Evolutionary conservation across 2,329 filamentous ascomycete genomes (phyloP).

Genomic region (Phoma sp.): DNA sequence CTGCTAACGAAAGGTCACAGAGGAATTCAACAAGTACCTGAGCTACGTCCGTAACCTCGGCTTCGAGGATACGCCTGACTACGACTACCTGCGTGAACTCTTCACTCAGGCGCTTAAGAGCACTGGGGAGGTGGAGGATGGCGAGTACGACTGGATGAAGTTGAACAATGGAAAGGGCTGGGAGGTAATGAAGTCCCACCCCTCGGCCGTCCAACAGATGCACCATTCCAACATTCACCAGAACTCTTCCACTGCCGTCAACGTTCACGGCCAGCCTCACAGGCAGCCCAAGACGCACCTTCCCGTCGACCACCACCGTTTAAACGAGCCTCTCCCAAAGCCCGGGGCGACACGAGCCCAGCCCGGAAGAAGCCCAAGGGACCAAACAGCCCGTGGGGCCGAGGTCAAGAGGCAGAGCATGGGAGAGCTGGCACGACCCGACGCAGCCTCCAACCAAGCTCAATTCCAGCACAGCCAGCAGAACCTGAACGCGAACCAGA

Average conservation of each 20-base stretch:
- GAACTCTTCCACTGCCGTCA: slow-evolving; percentile 80
- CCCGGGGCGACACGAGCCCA: slow-evolving; percentile 67
- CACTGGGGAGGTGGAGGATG: slow-evolving; percentile 92
- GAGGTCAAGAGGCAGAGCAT: slow-evolving; percentile 72
- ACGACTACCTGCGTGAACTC: slow-evolving; percentile 94
- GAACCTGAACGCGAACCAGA: slow-evolving; percentile 68
- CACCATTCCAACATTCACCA: slow-evolving; percentile 80
- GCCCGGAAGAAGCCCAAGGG: slow-evolving; percentile 47
- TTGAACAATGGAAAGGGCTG: slow-evolving; percentile 91
- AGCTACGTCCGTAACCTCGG: slow-evolving; percentile 97
- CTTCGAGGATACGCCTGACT: slow-evolving; percentile 98
- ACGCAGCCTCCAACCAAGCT: slow-evolving; percentile 83
- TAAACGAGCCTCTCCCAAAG: slow-evolving; percentile 60
- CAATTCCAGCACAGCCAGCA: slow-evolving; percentile 96
- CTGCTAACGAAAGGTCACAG: slow-evolving; percentile 53
- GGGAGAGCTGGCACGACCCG: slow-evolving; percentile 80
- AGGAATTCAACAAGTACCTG: slow-evolving; percentile 97
- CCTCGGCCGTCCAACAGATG: slow-evolving; percentile 71
- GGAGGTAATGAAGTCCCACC: slow-evolving; percentile 77
- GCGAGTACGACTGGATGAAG: slow-evolving; percentile 99
- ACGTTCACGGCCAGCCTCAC: slow-evolving; percentile 77
- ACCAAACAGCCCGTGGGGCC: slow-evolving; percentile 32
- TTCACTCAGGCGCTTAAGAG: slow-evolving; percentile 97
- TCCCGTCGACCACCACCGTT: slow-evolving; percentile 51
- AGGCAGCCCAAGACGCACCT: slow-evolving; percentile 62